Base-by-base conservation (phyloP, 73 alveolate species). In the Tetrahymena thermophila region DNA sequence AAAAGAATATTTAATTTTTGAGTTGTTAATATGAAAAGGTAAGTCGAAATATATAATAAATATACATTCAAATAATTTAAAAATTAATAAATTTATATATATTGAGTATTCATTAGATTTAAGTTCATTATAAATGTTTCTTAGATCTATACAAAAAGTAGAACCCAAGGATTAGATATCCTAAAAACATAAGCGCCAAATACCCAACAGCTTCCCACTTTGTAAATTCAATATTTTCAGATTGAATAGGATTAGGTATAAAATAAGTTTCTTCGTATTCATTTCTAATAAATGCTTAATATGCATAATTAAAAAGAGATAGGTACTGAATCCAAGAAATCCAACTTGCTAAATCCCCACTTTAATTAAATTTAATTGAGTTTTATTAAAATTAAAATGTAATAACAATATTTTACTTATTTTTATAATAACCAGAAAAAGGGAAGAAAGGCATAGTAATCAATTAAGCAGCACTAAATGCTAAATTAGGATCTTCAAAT, bases 231-330 rank as follows among this genome's bases (percentile, higher is more conserved):
- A 58, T 58, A 31, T 58, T 58, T 58, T 58, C 85, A 17, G 37
- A 13, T 10, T 58, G 10, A 4, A 58, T 31, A 58, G 85, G 85
- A 58, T 58, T 58, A 3, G 85, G 85, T n/a, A 58, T 58, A 31
- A 58, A 58, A 23, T 58, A 58, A 9, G 85, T 58, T n/a, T 58
- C 85, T 71, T 94, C 96, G 84, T 96, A 97, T 56, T 97, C 99
- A 95, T 97, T 97, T 85, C 97, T 56, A 15, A 96, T 84, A 21
- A 97, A 43, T 1, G 98, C 98, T 84, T 97, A 97, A 57, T 96
- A 93, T 1, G 98, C 97, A 95, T 97, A 97, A 56, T 96, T 96
- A 31, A 97, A 93, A 28, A 98, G 99, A 35, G 98, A 96, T 28
- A 97, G 93, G 85, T 97, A 97, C 85, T 97, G 93, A 35, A 94